Evolutionary conservation across 2,329 filamentous ascomycete species (phyloP).

Genomic region (Fusarium brachygibbosum): DNA sequence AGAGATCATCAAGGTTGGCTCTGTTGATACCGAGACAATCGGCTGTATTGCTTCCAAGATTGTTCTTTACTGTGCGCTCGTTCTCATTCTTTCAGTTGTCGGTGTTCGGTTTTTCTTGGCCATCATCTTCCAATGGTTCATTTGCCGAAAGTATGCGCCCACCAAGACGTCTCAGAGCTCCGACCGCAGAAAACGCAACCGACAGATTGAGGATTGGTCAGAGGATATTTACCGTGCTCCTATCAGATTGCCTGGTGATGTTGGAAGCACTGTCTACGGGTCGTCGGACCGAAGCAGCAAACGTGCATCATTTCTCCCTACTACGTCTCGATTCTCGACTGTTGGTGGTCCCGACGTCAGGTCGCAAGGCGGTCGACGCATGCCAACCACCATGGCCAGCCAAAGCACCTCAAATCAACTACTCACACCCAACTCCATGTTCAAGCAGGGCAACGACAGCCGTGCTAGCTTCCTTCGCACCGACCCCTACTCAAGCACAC

Average conservation of each 20-base stretch:
- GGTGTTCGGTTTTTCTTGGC: slow-evolving; percentile 88
- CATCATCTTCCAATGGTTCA: slow-evolving; percentile 95
- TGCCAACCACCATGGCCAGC: slow-evolving; percentile 94
- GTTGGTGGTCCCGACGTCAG: slow-evolving; percentile 81
- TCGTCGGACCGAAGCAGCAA: slow-evolving; percentile 79
- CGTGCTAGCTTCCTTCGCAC: slow-evolving; percentile 74
- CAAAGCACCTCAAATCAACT: slow-evolving; percentile 82
- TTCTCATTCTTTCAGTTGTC: slow-evolving; percentile 93
- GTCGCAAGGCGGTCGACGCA: slow-evolving; percentile 61
- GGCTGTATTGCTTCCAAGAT: slow-evolving; percentile 98
- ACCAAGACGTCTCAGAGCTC: slow-evolving; percentile 85
- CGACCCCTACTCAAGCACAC: slow-evolving; percentile 67
- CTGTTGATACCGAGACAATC: slow-evolving; percentile 94
- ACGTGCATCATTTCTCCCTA: slow-evolving; percentile 89
- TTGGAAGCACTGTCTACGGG: slow-evolving; percentile 72
- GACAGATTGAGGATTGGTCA: slow-evolving; percentile 97
- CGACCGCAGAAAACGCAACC: slow-evolving; percentile 85
- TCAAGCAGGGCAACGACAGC: slow-evolving; percentile 75
- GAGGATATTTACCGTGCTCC: slow-evolving; percentile 97
- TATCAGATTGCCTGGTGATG: slow-evolving; percentile 81
- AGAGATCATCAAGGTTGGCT: slow-evolving; percentile 95
- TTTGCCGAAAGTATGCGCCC: slow-evolving; percentile 87
- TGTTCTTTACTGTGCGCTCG: slow-evolving; percentile 92
- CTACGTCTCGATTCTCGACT: slow-evolving; percentile 93
- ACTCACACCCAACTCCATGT: slow-evolving; percentile 78